These are phyloP conservation scores for Tetrapyrgos nigripes DNA, from an alignment of 1,284 basidiomycete genomes.

Conservation along the genomic window DNA sequence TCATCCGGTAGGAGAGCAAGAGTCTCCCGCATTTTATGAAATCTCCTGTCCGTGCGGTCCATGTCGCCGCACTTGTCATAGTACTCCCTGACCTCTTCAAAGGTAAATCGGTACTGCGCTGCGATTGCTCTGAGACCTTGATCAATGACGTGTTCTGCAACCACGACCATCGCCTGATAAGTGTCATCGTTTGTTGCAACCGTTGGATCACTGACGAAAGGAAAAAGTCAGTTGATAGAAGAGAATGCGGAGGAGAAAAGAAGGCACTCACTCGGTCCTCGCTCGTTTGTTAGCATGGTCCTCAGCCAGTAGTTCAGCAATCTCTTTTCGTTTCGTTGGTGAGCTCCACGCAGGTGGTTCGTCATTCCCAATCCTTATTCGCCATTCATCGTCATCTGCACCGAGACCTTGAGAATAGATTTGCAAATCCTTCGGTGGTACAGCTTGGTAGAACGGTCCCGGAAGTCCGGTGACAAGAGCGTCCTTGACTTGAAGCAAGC, in stretches of 20 bases:
- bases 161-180: conserved; percentile 14
- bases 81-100: conserved; percentile 75
- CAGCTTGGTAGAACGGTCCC: not conserved
- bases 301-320: conserved; percentile 43
- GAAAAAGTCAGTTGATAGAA: not conserved
- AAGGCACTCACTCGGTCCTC: conserved; percentile 26
- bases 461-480: conserved; percentile 6
- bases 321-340: conserved; percentile 55
- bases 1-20: conserved; percentile 48
- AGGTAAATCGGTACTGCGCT: conserved; percentile 66
- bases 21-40: conserved; percentile 69
- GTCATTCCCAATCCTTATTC: conserved; percentile 62
- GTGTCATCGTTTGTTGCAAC: conserved; percentile 7
- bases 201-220: not conserved
- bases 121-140: conserved; percentile 68
- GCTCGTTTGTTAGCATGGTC: conserved; percentile 18
- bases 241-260: not conserved
- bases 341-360: conserved; percentile 67
- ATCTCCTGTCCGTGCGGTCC: conserved; percentile 63
- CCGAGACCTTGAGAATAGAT: conserved; percentile 49
- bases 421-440: not conserved
- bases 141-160: conserved; percentile 63
- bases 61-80: conserved; percentile 75
- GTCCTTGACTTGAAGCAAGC: conserved; percentile 12
- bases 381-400: conserved; percentile 68